phyloP scores from a whole-genome alignment of 2,329 filamentous ascomycete genomes.

The Escovopsis sp. region DNA sequence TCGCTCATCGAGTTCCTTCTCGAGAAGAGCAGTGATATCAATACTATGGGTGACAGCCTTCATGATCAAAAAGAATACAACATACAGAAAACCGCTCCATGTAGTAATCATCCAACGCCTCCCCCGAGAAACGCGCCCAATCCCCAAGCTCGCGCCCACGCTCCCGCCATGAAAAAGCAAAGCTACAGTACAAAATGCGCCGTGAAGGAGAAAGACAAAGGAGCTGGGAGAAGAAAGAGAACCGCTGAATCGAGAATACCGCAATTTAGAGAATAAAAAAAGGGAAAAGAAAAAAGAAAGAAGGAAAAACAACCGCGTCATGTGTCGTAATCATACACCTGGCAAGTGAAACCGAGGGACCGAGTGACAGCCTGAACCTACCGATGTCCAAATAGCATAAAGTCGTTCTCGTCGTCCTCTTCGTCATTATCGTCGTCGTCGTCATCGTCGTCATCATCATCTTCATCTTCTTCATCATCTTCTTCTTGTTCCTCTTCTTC shows the following conservation, averaged over 20 bases:
- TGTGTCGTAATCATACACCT: neutral
- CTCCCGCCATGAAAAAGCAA: neutral
- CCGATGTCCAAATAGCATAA: constrained; percentile 35
- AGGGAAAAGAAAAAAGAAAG: too few species aligned
- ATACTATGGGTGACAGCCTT: too few species aligned
- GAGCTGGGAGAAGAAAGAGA: too few species aligned
- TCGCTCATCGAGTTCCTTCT: too few species aligned
- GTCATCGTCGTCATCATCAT: constrained; percentile 36
- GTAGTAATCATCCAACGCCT: neutral
- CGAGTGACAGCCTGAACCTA: constrained; percentile 13
- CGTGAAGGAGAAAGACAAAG: too few species aligned
- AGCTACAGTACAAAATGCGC: too few species aligned
- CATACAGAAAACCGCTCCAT: too few species aligned
- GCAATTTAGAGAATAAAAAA: too few species aligned
- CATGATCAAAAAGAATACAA: too few species aligned
- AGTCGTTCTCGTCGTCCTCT: constrained; percentile 35
- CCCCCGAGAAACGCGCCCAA: neutral
- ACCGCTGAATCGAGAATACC: too few species aligned
- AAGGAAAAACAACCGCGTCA: neutral
- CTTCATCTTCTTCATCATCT: constrained; percentile 27
- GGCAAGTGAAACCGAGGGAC: neutral
- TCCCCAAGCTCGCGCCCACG: neutral
- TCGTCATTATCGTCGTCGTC: constrained; percentile 22
- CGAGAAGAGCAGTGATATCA: too few species aligned
- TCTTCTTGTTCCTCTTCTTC: constrained; percentile 10